Evolutionary conservation across 192 early-diverging fungal species (phyloP).

Genomic region (Coemansia sp.): DNA sequence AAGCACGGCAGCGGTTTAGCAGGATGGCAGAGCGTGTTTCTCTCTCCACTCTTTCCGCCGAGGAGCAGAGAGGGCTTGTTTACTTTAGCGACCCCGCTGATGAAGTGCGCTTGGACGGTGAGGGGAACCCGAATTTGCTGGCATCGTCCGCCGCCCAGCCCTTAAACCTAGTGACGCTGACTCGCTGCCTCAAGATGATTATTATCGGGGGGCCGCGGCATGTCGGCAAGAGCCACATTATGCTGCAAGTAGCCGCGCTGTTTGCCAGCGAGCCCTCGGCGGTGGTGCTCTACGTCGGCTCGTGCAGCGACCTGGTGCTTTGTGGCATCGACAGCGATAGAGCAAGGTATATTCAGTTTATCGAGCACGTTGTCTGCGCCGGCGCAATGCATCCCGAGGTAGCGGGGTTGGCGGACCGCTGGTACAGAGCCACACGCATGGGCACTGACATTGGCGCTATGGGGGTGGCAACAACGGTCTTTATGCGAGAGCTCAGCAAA

Average conservation of each 20-base stretch:
- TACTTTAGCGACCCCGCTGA: slow-evolving; percentile 7
- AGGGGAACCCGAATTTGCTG: not conserved
- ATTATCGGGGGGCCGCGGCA: slow-evolving; percentile 28
- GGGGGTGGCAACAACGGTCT: slow-evolving; percentile 1
- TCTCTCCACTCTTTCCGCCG: not conserved
- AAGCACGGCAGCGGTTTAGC: slow-evolving; percentile 9
- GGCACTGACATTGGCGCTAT: not conserved
- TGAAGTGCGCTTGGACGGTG: not conserved
- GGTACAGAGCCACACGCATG: slow-evolving; percentile 21
- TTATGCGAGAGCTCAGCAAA: slow-evolving; percentile 5
- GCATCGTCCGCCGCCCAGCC: not conserved
- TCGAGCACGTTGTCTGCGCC: slow-evolving; percentile 24
- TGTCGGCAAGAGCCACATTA: slow-evolving; percentile 33
- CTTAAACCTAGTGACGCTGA: not conserved
- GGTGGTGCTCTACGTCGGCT: slow-evolving; percentile 17
- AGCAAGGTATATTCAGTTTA: slow-evolving; percentile 13
- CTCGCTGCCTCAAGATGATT: slow-evolving; percentile 8
- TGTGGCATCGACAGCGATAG: not conserved
- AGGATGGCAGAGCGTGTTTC: not conserved
- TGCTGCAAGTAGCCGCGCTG: slow-evolving; percentile 20
- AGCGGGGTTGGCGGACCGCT: slow-evolving; percentile 2
- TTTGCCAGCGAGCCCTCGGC: slow-evolving; percentile 21
- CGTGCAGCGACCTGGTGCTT: slow-evolving; percentile 12
- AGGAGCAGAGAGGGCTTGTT: not conserved
- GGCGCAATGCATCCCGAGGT: slow-evolving; percentile 6